These are phyloP conservation scores for Aureobasidium uvarum DNA, from an alignment of 2,329 filamentous ascomycete genomes.

Conservation along the genomic window DNA sequence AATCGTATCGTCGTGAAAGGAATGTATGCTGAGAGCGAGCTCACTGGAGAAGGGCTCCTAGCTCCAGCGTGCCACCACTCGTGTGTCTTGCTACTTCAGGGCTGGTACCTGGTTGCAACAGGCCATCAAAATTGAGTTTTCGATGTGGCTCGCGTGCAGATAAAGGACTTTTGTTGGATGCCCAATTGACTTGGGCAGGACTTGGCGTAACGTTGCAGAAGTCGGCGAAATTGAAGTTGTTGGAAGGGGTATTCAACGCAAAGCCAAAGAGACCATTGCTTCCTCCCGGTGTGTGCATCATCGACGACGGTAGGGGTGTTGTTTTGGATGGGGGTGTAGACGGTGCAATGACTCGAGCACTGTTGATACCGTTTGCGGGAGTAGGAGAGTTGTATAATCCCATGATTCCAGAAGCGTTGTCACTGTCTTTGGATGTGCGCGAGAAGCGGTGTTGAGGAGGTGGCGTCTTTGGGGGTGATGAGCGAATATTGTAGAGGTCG, in stretches of 20 bases:
- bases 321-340: conserved; percentile 55
- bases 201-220: conserved; percentile 98
- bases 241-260: conserved; percentile 71
- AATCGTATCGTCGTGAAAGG: conserved; percentile 25
- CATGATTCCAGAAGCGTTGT: conserved; percentile 80
- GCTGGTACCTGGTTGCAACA: conserved; percentile 56
- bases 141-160: conserved; percentile 67
- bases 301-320: conserved; percentile 70
- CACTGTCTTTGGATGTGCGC: conserved; percentile 59
- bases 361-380: conserved; percentile 59
- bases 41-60: conserved; percentile 45
- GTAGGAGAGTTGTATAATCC: conserved; percentile 90
- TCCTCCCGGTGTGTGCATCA: conserved; percentile 83
- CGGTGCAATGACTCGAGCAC: conserved; percentile 51
- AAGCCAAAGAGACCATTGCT: conserved; percentile 59
- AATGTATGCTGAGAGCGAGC: not conserved
- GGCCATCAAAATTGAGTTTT: conserved; percentile 77
- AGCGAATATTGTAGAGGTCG: conserved; percentile 56
- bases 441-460: conserved; percentile 51
- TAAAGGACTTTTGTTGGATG: conserved; percentile 65
- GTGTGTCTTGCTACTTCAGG: conserved; percentile 38
- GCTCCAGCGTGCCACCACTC: conserved; percentile 60
- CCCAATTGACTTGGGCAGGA: conserved; percentile 84
- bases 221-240: conserved; percentile 89
- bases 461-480: conserved; percentile 86